phyloP scores from a whole-genome alignment of 129 eudicot genomes.

The Rutidosis leptorrhynchoides region DNA sequence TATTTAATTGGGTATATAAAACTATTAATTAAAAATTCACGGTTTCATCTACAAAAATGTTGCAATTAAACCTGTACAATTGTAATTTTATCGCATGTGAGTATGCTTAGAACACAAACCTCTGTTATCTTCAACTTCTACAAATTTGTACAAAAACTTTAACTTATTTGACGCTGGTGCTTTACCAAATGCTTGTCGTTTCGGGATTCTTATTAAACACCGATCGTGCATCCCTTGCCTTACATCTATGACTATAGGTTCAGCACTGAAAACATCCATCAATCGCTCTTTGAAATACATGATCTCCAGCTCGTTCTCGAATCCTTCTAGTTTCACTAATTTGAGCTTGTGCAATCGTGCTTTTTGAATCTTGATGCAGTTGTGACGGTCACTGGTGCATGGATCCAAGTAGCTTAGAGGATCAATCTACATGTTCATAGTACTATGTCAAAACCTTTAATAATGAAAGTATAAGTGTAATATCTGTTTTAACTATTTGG shows the following conservation, averaged over 20 bases:
- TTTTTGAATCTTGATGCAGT: slow-evolving; percentile 12
- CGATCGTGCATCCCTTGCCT: slow-evolving; percentile 12
- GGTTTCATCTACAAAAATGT: not conserved
- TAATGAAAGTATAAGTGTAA: not conserved
- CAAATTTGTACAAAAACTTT: slow-evolving; percentile 19
- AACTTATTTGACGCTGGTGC: not conserved
- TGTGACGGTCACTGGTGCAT: not conserved
- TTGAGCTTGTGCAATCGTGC: slow-evolving; percentile 20
- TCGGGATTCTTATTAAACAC: slow-evolving; percentile 14
- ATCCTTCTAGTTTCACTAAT: slow-evolving; percentile 34
- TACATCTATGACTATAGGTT: slow-evolving; percentile 24
- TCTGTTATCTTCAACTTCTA: slow-evolving; percentile 21
- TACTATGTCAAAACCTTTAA: not conserved
- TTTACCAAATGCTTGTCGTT: not conserved
- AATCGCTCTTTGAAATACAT: slow-evolving; percentile 28
- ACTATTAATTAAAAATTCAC: too few relatives aligned
- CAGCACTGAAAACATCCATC: slow-evolving; percentile 22
- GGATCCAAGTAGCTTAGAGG: not conserved
- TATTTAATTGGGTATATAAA: too few relatives aligned
- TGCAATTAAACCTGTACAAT: too few relatives aligned
- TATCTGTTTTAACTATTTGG: not conserved
- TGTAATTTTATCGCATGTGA: slow-evolving; percentile 19
- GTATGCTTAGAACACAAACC: slow-evolving; percentile 21
- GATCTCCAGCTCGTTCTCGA: slow-evolving; percentile 9
- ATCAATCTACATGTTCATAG: not conserved